Percentiles rank a stretch among this genome's conserved stretches.
Evolutionary conservation across 352 stramenopile genomes (phyloP).

Genomic region (Phytophthora multivora): DNA sequence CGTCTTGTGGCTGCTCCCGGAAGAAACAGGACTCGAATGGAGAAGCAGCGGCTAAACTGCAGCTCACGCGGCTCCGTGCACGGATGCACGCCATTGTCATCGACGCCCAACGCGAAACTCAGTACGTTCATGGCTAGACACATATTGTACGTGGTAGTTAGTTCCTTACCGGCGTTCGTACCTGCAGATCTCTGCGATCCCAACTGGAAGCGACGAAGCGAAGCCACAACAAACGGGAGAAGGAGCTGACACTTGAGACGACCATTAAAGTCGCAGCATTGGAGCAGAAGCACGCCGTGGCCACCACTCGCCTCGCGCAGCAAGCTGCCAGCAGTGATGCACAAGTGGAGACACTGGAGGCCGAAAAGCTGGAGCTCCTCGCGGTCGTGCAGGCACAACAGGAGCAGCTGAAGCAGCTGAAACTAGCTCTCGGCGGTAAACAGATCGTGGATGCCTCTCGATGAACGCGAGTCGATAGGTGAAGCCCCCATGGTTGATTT

Average conservation of each 20-base stretch:
- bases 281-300: slow-evolving; percentile 52
- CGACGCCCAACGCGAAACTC: slow-evolving; percentile 46
- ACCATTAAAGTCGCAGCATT: slow-evolving; percentile 49
- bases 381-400: slow-evolving; percentile 41
- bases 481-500: slow-evolving; percentile 16
- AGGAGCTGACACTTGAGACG: slow-evolving; percentile 51
- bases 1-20: slow-evolving; percentile 10
- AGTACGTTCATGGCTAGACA: slow-evolving; percentile 30
- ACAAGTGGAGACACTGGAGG: slow-evolving; percentile 46
- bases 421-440: slow-evolving; percentile 52
- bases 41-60: slow-evolving; percentile 37
- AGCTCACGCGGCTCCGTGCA: slow-evolving; percentile 54
- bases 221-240: slow-evolving; percentile 45
- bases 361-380: slow-evolving; percentile 56
- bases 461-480: slow-evolving; percentile 35
- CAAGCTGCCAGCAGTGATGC: slow-evolving; percentile 37
- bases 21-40: slow-evolving; percentile 32
- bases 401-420: slow-evolving; percentile 54
- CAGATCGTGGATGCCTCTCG: slow-evolving; percentile 43
- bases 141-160: neutral
- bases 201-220: slow-evolving; percentile 49
- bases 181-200: slow-evolving; percentile 41
- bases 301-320: slow-evolving; percentile 46
- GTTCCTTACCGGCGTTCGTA: slow-evolving; percentile 14
- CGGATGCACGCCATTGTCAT: slow-evolving; percentile 61